These are phyloP conservation scores for Cystobasidiaceae sp. DNA, from an alignment of 1,284 basidiomycete species.

Conservation along the genomic window DNA sequence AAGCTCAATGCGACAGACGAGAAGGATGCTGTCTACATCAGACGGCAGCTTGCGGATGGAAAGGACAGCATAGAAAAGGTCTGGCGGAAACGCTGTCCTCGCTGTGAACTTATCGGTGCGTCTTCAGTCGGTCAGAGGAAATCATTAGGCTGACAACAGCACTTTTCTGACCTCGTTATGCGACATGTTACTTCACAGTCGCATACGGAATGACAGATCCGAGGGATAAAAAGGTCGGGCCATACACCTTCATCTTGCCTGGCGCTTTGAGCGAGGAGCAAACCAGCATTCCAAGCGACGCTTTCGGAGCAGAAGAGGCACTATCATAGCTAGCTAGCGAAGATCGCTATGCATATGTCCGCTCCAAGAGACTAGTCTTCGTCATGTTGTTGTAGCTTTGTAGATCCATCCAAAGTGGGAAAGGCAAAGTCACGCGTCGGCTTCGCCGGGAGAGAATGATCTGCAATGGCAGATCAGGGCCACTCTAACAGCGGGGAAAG, in stretches of 20 bases:
- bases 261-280: slow-evolving; percentile 25
- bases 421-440: no score
- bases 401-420: background rate
- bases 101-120: slow-evolving; percentile 25
- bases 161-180: background rate
- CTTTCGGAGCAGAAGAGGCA: slow-evolving; percentile 19
- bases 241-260: slow-evolving; percentile 16
- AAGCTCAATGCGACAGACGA: slow-evolving; percentile 25
- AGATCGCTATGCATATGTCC: background rate
- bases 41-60: background rate
- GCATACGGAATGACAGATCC: slow-evolving; percentile 26
- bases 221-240: slow-evolving; percentile 21
- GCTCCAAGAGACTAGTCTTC: background rate
- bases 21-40: slow-evolving; percentile 15
- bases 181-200: background rate
- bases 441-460: no score
- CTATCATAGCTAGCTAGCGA: no score
- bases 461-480: no score
- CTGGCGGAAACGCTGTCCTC: slow-evolving; percentile 24
- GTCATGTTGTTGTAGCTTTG: background rate
- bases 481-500: no score
- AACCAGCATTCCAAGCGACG: slow-evolving; percentile 10
- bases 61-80: slow-evolving; percentile 13
- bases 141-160: background rate
- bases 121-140: no score